A percentile compares a stretch with the other conserved stretches of the same genome.
Conservation (phyloP, 139 green algal species). For the Picochlorum costavermella region DNA sequence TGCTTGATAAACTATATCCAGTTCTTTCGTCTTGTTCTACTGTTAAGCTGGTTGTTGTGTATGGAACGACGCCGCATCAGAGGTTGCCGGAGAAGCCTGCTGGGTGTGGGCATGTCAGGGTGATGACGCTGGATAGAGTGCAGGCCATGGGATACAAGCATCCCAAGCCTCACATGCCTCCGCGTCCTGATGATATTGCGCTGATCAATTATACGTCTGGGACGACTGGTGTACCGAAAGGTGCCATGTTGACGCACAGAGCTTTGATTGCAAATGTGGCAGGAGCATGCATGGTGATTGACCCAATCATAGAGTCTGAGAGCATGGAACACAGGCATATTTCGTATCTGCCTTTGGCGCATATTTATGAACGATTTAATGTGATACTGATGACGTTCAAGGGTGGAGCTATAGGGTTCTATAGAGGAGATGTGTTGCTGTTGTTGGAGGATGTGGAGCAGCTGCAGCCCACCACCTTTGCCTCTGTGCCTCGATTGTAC, state of each 20-base stretch:
- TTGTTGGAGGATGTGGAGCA: slow-evolving; percentile 43
- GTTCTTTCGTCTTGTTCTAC: slow-evolving; percentile 58
- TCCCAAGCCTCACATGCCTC: slow-evolving; percentile 68
- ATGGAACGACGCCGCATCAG: slow-evolving; percentile 18
- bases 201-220: slow-evolving; percentile 96
- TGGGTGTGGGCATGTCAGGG: slow-evolving; percentile 13
- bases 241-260: slow-evolving; percentile 71
- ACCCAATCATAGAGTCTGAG: background rate
- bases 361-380: slow-evolving; percentile 91
- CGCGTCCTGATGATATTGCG: slow-evolving; percentile 61
- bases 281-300: slow-evolving; percentile 13
- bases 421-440: slow-evolving; percentile 73
- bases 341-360: slow-evolving; percentile 85
- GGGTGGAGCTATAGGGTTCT: slow-evolving; percentile 73
- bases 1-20: slow-evolving; percentile 66
- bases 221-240: slow-evolving; percentile 81
- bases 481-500: slow-evolving; percentile 85
- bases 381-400: slow-evolving; percentile 41
- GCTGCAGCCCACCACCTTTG: slow-evolving; percentile 73
- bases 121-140: slow-evolving; percentile 59
- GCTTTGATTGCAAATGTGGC: slow-evolving; percentile 70
- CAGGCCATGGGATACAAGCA: slow-evolving; percentile 53
- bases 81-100: slow-evolving; percentile 42
- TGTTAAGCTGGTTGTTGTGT: slow-evolving; percentile 45
- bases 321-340: slow-evolving; percentile 39